Percentiles rank a stretch among this genome's conserved stretches.
phyloP scores from a whole-genome alignment of 2,329 filamentous ascomycete genomes.

The Truncatella angustata region DNA sequence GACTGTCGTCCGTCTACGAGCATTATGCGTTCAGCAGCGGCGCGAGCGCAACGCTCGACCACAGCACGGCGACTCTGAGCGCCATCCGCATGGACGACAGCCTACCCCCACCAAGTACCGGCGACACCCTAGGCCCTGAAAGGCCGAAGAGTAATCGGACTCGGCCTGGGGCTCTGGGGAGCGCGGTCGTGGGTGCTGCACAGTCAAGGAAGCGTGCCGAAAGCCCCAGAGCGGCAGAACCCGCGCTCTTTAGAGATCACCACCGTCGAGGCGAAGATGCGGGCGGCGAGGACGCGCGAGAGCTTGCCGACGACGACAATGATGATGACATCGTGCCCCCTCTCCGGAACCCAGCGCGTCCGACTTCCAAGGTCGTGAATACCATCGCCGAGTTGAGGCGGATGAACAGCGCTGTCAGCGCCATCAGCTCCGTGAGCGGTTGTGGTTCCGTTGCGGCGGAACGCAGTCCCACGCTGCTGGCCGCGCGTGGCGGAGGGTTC shows the following conservation, averaged over 20 bases:
- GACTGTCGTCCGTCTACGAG: conserved; percentile 29
- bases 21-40: conserved; percentile 20
- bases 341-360: neutral
- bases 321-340: neutral
- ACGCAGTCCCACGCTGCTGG: conserved; percentile 38
- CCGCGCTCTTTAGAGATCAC: conserved; percentile 7
- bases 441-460: conserved; percentile 39
- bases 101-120: neutral
- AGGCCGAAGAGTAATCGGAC: neutral
- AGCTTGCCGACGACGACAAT: neutral
- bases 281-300: neutral
- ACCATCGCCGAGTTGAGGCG: conserved; percentile 52
- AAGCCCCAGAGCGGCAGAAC: neutral
- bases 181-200: neutral
- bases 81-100: conserved; percentile 3
- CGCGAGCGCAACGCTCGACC: neutral
- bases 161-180: neutral
- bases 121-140: neutral
- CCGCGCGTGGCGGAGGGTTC: conserved; percentile 36
- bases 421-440: conserved; percentile 31
- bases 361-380: conserved; percentile 31
- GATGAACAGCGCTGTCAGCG: conserved; percentile 47
- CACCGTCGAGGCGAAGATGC: neutral
- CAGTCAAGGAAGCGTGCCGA: neutral
- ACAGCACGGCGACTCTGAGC: conserved; percentile 10